Evolutionary conservation across 331 rosid genomes (phyloP).

Genomic region (Pyracantha coccinea): DNA sequence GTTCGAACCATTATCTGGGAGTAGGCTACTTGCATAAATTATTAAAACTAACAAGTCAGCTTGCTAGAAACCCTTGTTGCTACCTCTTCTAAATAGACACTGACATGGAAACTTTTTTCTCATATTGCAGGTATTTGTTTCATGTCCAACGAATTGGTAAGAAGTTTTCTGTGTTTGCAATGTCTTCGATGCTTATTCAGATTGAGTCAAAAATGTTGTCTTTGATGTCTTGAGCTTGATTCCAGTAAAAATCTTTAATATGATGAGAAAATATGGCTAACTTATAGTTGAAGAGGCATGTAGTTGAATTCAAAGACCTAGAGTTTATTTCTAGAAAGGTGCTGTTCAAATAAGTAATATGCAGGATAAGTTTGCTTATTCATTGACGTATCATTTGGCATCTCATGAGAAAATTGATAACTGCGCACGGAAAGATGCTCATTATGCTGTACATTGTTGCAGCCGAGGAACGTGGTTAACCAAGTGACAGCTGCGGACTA

Average conservation of each 20-base stretch:
- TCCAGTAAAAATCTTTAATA: neutral
- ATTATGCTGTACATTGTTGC: slow-evolving; percentile 21
- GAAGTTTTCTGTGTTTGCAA: no score
- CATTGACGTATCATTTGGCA: neutral
- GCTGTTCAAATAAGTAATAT: neutral
- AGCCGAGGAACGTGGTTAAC: slow-evolving; percentile 97
- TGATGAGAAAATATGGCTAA: neutral
- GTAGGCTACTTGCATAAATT: no score
- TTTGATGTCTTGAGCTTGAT: neutral
- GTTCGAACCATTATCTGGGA: no score
- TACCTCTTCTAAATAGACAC: neutral
- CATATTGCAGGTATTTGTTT: slow-evolving; percentile 73
- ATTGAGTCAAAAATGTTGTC: neutral
- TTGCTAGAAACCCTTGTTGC: neutral
- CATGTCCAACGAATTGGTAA: slow-evolving; percentile 95
- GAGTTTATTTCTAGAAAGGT: neutral
- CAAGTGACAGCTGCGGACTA: slow-evolving; percentile 92
- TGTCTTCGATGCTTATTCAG: neutral
- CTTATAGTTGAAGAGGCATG: neutral
- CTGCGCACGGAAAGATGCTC: neutral
- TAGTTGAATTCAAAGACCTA: neutral
- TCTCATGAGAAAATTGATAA: neutral
- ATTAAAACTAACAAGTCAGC: no score
- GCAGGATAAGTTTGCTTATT: neutral
- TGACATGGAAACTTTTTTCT: slow-evolving; percentile 28